Conservation (phyloP, 1,284 basidiomycete genomes). For the Rhizoctonia solani region DNA sequence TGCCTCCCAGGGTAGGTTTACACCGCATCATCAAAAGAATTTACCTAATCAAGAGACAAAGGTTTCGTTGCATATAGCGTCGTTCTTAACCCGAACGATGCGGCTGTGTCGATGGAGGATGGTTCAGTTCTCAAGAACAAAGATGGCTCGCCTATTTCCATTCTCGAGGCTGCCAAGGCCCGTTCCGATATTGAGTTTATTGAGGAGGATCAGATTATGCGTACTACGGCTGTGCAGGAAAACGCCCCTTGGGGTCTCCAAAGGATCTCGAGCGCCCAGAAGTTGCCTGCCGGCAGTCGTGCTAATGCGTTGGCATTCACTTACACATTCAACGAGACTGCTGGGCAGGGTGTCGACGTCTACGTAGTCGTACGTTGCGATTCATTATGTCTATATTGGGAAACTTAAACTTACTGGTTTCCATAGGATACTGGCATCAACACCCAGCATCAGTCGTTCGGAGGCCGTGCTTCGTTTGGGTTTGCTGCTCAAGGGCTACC, state of each 20-base stretch:
- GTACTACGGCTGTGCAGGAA: slow-evolving; percentile 19
- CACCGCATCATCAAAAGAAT: neutral
- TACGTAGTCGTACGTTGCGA: slow-evolving; percentile 27
- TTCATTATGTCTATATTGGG: neutral
- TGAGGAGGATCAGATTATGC: slow-evolving; percentile 27
- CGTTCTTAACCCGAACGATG: slow-evolving; percentile 13
- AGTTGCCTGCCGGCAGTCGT: slow-evolving; percentile 30
- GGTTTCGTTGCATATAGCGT: slow-evolving; percentile 19
- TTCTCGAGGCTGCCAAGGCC: slow-evolving; percentile 23
- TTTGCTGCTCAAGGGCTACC: slow-evolving; percentile 27
- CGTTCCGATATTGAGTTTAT: slow-evolving; percentile 31
- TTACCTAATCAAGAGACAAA: neutral
- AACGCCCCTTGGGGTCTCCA: slow-evolving; percentile 38
- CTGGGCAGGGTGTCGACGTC: slow-evolving; percentile 37
- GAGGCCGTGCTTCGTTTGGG: slow-evolving; percentile 33
- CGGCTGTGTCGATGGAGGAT: slow-evolving; percentile 23
- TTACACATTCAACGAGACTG: slow-evolving; percentile 32
- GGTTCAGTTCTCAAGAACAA: slow-evolving; percentile 22
- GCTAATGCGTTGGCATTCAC: slow-evolving; percentile 31
- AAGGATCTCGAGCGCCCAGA: slow-evolving; percentile 14
- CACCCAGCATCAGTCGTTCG: slow-evolving; percentile 31
- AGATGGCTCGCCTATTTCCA: slow-evolving; percentile 15
- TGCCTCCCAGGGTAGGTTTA: slow-evolving; percentile 11
- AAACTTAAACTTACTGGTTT: neutral
- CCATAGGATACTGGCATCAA: slow-evolving; percentile 35